Conservation (phyloP, 768 basidiomycete species). For the Termitomyces heimii region DNA sequence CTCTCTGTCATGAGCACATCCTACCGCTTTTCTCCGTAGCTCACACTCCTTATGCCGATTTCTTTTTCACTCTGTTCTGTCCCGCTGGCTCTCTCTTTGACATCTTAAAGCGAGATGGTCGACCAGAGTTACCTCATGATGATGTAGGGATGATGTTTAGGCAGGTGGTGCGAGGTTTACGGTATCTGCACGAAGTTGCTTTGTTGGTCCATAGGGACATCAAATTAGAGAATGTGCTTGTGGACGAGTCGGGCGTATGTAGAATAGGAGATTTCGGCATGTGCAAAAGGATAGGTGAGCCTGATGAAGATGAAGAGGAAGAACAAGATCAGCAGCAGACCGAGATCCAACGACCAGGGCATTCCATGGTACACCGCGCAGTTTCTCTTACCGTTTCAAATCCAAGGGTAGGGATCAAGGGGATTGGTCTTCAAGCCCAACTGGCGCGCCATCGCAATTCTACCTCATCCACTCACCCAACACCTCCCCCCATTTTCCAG, state of each 20-base stretch:
- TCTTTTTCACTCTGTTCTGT: slow-evolving; percentile 79
- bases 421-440: slow-evolving; percentile 13
- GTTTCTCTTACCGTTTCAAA: slow-evolving; percentile 32
- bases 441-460: slow-evolving; percentile 45
- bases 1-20: slow-evolving; percentile 79
- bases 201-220: slow-evolving; percentile 87
- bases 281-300: slow-evolving; percentile 56
- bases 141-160: slow-evolving; percentile 83
- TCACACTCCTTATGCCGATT: slow-evolving; percentile 60
- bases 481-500: slow-evolving; percentile 33
- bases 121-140: slow-evolving; percentile 65
- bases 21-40: slow-evolving; percentile 72
- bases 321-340: slow-evolving; percentile 19
- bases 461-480: slow-evolving; percentile 25
- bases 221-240: slow-evolving; percentile 95
- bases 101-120: slow-evolving; percentile 67
- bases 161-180: slow-evolving; percentile 77
- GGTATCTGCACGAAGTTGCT: slow-evolving; percentile 76
- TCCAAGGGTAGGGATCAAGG: slow-evolving; percentile 32
- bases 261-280: slow-evolving; percentile 85
- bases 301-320: slow-evolving; percentile 27
- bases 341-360: slow-evolving; percentile 8
- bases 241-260: slow-evolving; percentile 86
- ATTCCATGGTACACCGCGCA: slow-evolving; percentile 30
- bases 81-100: slow-evolving; percentile 83